These are phyloP conservation scores for Grosmannia clavigera DNA, from an alignment of 2,329 filamentous ascomycete species.

Conservation along the genomic window DNA sequence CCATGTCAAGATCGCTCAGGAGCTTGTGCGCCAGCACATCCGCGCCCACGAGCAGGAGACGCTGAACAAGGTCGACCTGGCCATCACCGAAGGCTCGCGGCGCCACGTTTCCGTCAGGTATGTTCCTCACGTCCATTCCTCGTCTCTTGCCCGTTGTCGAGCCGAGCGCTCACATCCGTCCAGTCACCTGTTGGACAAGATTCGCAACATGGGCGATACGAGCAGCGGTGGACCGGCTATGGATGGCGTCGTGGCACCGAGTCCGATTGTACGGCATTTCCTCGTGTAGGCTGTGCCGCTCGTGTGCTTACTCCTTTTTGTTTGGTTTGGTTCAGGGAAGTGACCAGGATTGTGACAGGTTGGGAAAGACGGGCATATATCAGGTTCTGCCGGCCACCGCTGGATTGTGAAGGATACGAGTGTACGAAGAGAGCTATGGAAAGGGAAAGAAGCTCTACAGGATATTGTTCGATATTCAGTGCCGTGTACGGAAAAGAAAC, in stretches of 20 bases:
- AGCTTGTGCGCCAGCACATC: conserved; percentile 48
- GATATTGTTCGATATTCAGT: neutral
- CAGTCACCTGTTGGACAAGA: conserved; percentile 44
- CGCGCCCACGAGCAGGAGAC: conserved; percentile 45
- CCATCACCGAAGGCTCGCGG: conserved; percentile 42
- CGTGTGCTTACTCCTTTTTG: neutral
- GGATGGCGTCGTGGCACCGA: neutral
- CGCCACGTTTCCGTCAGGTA: conserved; percentile 45
- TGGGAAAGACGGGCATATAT: no score
- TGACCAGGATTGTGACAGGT: neutral
- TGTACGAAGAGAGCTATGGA: neutral
- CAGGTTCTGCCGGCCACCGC: neutral
- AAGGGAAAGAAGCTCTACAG: neutral
- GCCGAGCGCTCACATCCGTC: neutral
- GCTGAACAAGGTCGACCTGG: conserved; percentile 33
- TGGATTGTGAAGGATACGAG: neutral
- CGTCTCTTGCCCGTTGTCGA: neutral
- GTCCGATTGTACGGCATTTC: conserved; percentile 2
- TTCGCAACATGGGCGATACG: conserved; percentile 32
- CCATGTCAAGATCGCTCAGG: conserved; percentile 38
- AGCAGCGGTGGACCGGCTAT: conserved; percentile 4
- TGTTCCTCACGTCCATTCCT: conserved; percentile 16
- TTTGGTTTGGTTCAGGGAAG: neutral
- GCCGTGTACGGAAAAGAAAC: no score
- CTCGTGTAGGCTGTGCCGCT: neutral